A percentile compares a stretch with the other conserved stretches of the same genome.
phyloP scores from a whole-genome alignment of 768 basidiomycete species.

The Lentinula lateritia region DNA sequence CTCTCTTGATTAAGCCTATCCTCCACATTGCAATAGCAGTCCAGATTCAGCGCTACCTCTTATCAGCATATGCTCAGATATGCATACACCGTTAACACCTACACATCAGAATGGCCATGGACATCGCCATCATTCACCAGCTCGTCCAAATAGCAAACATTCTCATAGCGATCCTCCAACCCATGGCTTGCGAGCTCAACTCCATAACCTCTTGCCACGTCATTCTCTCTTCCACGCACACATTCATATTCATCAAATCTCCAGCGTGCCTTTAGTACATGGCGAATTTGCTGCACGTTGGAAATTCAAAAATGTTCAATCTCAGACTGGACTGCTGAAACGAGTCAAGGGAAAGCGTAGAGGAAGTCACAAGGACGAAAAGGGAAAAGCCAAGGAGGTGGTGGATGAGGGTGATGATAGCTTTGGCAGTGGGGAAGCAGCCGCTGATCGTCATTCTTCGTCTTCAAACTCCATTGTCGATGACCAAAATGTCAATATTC shows the following conservation, averaged over 20 bases:
- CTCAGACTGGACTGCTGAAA: constrained; percentile 25
- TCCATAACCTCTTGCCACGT: constrained; percentile 55
- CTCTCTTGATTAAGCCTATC: no score
- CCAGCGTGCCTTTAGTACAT: constrained; percentile 64
- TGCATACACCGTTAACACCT: background rate
- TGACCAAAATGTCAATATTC: background rate
- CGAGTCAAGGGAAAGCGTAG: background rate
- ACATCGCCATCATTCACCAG: background rate
- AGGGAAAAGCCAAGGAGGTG: constrained; percentile 16
- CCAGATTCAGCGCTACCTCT: background rate
- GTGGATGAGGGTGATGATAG: constrained; percentile 10
- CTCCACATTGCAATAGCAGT: background rate
- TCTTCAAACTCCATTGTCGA: background rate
- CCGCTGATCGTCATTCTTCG: background rate
- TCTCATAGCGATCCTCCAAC: constrained; percentile 3
- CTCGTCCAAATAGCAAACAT: background rate
- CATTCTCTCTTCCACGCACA: constrained; percentile 63
- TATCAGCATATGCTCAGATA: background rate
- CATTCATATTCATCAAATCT: constrained; percentile 60
- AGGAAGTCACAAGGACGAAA: constrained; percentile 8
- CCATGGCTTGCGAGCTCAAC: constrained; percentile 46
- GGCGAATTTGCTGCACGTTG: constrained; percentile 69
- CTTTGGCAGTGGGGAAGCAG: constrained; percentile 1
- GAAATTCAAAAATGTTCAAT: constrained; percentile 59
- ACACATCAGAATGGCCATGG: background rate